Conservation (phyloP, 352 stramenopile species). For the Nothophytophthora sp. region DNA sequence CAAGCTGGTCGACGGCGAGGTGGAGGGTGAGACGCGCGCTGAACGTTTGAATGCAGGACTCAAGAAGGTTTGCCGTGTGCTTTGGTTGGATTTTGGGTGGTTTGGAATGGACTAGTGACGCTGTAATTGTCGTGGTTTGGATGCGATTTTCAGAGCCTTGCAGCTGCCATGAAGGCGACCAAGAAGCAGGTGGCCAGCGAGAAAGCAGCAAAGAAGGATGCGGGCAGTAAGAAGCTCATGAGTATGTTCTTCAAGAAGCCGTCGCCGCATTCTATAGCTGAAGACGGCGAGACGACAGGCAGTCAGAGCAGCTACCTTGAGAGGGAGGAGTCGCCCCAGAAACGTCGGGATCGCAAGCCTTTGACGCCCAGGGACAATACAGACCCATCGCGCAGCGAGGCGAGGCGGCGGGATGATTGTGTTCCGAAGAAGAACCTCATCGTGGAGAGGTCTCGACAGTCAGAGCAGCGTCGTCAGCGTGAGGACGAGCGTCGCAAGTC, state of each 20-base stretch:
- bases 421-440: slow-evolving; percentile 3
- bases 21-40: slow-evolving; percentile 56
- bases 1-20: slow-evolving; percentile 54
- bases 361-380: slow-evolving; percentile 16
- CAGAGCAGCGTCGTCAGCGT: slow-evolving; percentile 6
- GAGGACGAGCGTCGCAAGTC: slow-evolving; percentile 12
- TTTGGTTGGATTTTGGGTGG: slow-evolving; percentile 6
- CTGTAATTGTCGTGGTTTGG: not conserved
- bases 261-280: not conserved
- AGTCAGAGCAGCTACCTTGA: slow-evolving; percentile 16
- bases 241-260: slow-evolving; percentile 22
- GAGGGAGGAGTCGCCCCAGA: slow-evolving; percentile 2
- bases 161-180: slow-evolving; percentile 27
- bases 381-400: not conserved
- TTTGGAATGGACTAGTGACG: not conserved
- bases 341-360: slow-evolving; percentile 11
- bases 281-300: slow-evolving; percentile 12
- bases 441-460: not conserved
- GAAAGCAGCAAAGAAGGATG: slow-evolving; percentile 22
- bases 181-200: slow-evolving; percentile 28
- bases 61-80: too few species aligned
- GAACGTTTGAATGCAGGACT: slow-evolving; percentile 58
- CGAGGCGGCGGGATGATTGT: not conserved
- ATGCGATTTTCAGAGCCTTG: slow-evolving; percentile 15
- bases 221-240: slow-evolving; percentile 29